Percentiles rank a stretch among this genome's conserved stretches.
Evolutionary conservation across 768 basidiomycete species (phyloP).

Genomic region (Hygrocybe punicea): DNA sequence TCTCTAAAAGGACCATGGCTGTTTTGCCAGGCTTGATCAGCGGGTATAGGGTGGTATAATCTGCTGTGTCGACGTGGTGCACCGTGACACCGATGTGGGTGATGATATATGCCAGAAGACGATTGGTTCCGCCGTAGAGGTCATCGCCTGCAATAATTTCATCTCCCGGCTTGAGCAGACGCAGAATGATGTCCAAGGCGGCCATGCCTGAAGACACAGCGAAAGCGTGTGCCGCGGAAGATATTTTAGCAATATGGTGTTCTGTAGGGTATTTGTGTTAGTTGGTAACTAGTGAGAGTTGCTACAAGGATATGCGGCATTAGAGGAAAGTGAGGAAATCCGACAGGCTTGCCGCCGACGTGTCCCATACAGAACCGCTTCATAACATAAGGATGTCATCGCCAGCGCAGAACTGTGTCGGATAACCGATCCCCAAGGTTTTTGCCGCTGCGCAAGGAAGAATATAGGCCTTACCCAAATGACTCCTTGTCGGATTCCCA

Average conservation of each 20-base stretch:
- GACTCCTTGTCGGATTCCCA: constrained; percentile 94
- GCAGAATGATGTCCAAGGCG: constrained; percentile 90
- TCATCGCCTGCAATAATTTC: constrained; percentile 96
- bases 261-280: constrained; percentile 47
- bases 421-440: no score
- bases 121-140: constrained; percentile 96
- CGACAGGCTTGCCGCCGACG: no score
- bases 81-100: constrained; percentile 85
- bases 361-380: no score
- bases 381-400: no score
- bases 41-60: constrained; percentile 58
- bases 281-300: constrained; percentile 5
- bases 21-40: constrained; percentile 71
- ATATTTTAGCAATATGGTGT: constrained; percentile 96
- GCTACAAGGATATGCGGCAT: no score
- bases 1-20: constrained; percentile 94
- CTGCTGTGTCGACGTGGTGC: constrained; percentile 91
- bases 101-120: constrained; percentile 84
- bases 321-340: no score
- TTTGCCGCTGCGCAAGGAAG: no score
- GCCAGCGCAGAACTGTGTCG: no score
- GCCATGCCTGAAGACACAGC: constrained; percentile 98
- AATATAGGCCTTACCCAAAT: constrained; percentile 87
- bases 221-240: constrained; percentile 85
- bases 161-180: constrained; percentile 91